Base-by-base conservation (phyloP, 2,329 filamentous ascomycete species). In the Clonostachys rosea region DNA sequence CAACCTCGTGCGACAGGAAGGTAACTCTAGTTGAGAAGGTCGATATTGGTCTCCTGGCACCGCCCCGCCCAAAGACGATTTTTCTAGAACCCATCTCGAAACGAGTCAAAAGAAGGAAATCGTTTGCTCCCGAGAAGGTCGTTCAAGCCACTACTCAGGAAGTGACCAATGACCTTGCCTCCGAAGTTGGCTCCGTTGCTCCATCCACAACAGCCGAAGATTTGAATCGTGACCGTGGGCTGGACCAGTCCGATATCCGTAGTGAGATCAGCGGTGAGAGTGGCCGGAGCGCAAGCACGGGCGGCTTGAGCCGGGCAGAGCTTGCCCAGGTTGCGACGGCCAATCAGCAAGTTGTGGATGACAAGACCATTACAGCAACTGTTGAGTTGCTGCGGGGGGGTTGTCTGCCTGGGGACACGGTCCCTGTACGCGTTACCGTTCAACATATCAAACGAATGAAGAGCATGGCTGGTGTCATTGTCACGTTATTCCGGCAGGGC, bases 401-500 rank as follows among this genome's bases (percentile, higher is more conserved):
- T 16, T 95, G 87, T 60, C 73, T 97, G 13, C 85, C 91, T 0
- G 94, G 94, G 14, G 94, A 97, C 56, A 81, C 80, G 20, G 75
- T 97, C 40, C 84, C 89, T 0, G 78, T 97, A 46, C 86, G 82
- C 57, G 84, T 97, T 45, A 83, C 79, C 1, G 84, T 99, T 50
- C 86, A 90, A 53, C 94, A 97, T 62, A 92, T 87, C 50, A 95
- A 95, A 64, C 80, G 84, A 49, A 82, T 97, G 59, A 90, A 92
- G 69, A 97, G 91, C 62, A 78, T 96, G 68, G 88, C 92, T 56
- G 92, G 94, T 8, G 87, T 97, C 43, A 94, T 97, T 50, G 83
- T 96, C 42, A 97, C 94, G 2, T 73, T 99, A 9, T 96, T 95
- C 63, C 83, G 94, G 41, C 89, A 95, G 64, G 91, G 91, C 20